These are phyloP conservation scores for Zygotorulaspora danielsina DNA, from an alignment of 805 yeast genomes.

Conservation along the genomic window DNA sequence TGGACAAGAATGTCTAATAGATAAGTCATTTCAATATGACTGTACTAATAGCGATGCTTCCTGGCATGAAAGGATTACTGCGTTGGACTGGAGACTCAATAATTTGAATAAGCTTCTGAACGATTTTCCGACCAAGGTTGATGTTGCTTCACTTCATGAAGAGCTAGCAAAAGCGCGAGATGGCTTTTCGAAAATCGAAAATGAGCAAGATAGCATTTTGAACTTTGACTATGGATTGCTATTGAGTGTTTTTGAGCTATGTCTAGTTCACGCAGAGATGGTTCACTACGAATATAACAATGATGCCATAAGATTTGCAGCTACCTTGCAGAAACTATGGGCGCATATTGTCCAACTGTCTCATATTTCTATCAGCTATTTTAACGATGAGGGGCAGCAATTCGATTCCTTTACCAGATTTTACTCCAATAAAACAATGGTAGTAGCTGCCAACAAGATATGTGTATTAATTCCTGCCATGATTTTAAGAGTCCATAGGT, in stretches of 20 bases:
- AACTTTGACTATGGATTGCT: constrained; percentile 25
- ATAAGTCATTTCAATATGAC: constrained; percentile 20
- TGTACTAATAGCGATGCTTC: constrained; percentile 6
- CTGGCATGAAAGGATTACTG: constrained; percentile 23
- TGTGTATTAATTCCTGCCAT: constrained; percentile 28
- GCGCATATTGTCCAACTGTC: constrained; percentile 21
- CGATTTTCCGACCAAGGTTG: constrained; percentile 22
- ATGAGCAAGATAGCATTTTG: constrained; percentile 2
- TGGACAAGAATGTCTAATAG: constrained; percentile 30
- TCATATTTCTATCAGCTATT: constrained; percentile 20
- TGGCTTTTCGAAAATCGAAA: constrained; percentile 10
- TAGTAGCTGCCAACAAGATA: constrained; percentile 25
- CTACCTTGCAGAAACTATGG: constrained; percentile 21
- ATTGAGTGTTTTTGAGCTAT: constrained; percentile 21
- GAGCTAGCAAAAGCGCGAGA: constrained; percentile 12
- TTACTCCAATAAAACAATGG: constrained; percentile 30
- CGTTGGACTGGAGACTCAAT: constrained; percentile 19
- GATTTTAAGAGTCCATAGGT: constrained; percentile 24
- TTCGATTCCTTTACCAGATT: constrained; percentile 22
- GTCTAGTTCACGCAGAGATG: constrained; percentile 24
- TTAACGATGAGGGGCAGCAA: constrained; percentile 13
- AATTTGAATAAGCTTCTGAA: constrained; percentile 21
- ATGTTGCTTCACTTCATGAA: constrained; percentile 13
- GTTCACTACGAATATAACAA: constrained; percentile 21
- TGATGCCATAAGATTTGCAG: constrained; percentile 15